phyloP scores from a whole-genome alignment of 2,329 filamentous ascomycete species.

The Aspergillus ustus region DNA sequence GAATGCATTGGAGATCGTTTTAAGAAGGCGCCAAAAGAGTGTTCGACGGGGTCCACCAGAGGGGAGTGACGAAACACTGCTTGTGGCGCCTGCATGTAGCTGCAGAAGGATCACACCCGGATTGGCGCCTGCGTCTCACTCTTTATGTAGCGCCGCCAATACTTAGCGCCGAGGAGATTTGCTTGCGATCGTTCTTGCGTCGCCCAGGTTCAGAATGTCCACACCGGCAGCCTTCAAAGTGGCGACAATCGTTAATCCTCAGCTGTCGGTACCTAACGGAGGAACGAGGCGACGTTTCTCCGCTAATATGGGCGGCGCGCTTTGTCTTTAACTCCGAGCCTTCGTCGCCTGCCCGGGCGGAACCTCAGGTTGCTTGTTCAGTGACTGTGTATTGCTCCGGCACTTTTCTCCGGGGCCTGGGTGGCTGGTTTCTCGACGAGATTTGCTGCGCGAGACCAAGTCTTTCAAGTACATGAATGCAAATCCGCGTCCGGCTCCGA shows the following conservation, averaged over 20 bases:
- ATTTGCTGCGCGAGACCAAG: not conserved
- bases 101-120: not conserved
- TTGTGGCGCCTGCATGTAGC: not conserved
- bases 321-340: not conserved
- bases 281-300: not conserved
- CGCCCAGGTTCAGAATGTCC: not conserved
- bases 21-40: not conserved
- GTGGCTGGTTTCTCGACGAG: not conserved
- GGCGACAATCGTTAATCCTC: not conserved
- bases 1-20: not conserved
- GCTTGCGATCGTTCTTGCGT: not conserved
- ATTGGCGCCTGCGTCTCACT: not conserved
- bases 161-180: not conserved
- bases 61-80: not conserved
- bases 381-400: not conserved
- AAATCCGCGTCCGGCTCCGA: not conserved
- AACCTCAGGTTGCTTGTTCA: not conserved
- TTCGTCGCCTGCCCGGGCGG: not conserved
- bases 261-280: not conserved
- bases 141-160: not conserved
- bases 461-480: not conserved
- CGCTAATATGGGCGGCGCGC: not conserved
- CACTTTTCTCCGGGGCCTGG: not conserved
- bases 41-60: not conserved
- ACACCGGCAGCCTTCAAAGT: not conserved